Base-by-base conservation (phyloP, 805 yeast species). In the Wickerhamiella azyma region DNA sequence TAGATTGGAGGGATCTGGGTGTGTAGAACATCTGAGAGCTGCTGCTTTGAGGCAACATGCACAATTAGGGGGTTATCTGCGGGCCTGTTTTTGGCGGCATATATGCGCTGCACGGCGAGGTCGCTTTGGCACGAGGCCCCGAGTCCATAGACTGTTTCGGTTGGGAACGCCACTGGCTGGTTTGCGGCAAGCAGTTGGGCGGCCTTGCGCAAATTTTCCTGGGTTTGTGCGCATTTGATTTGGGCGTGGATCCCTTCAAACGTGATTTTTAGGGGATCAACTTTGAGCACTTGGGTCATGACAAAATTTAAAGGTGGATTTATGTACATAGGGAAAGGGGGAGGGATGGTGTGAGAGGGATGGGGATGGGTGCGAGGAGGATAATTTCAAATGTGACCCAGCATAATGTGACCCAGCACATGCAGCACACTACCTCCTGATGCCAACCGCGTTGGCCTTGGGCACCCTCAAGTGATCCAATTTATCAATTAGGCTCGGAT, bases 91-190 rank as follows among this genome's bases (percentile, higher is more conserved):
- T 92, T 92, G 24, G 96, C 97, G 21, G 63, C 68, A 61, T 86
- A 92, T 9, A 92, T 92, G 39, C 79, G 74, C 48, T 63, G 60
- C 2, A 88, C 95, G 0, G 94, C 74, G 5, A 74, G 76, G 45
- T 85, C 85, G 45, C 69, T 71, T 42, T 84, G 66, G 0, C 94
- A 83, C 2, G 88, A 80, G 1, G 92, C 98, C 0, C 95, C 98
- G 1, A 92, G 69, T 0, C 98, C 98, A 61, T 92, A 92, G 0
- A 92, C 98, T 0, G 98, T 92, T 59, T 92, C 98, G 0, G 98
- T 85, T 1, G 98, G 98, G 56, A 92, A 88, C 0, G 89, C 97
- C 11, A 92, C 86, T 0, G 80, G 85, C 24, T 76, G 67, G 33
- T 70, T 59, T 0, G 79, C 66, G 14, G 66, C 60, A 4, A 86